Evolutionary conservation across 176 grass and related monocot genomes (phyloP).

Genomic region (Hyparrhenia diplandra): DNA sequence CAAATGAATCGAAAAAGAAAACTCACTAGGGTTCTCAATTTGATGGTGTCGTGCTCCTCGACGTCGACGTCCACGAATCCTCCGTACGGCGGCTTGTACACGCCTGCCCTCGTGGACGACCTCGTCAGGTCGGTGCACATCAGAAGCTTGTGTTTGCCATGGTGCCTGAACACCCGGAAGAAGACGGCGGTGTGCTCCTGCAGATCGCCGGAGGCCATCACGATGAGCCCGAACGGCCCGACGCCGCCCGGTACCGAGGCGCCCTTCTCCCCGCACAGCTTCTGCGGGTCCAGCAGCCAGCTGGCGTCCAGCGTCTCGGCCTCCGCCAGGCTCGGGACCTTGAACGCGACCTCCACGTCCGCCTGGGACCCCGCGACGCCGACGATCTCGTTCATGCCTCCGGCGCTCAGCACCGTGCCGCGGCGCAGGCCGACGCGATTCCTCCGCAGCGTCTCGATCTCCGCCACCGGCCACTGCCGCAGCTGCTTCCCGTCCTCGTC

Average conservation of each 20-base stretch:
- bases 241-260: slow-evolving; percentile 53
- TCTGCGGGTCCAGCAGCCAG: slow-evolving; percentile 51
- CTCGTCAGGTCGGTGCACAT: slow-evolving; percentile 64
- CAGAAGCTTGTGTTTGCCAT: slow-evolving; percentile 34
- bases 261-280: slow-evolving; percentile 45
- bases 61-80: slow-evolving; percentile 66
- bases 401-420: slow-evolving; percentile 27
- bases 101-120: slow-evolving; percentile 41
- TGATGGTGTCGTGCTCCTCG: slow-evolving; percentile 39
- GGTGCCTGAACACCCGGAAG: slow-evolving; percentile 62
- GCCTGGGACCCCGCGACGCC: slow-evolving; percentile 48
- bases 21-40: slow-evolving; percentile 73
- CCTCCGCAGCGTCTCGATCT: slow-evolving; percentile 63
- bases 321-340: slow-evolving; percentile 37
- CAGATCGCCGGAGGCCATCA: slow-evolving; percentile 53
- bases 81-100: slow-evolving; percentile 52
- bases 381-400: slow-evolving; percentile 48
- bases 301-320: slow-evolving; percentile 40
- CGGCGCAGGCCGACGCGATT: slow-evolving; percentile 31
- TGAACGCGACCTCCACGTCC: slow-evolving; percentile 60
- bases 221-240: slow-evolving; percentile 73
- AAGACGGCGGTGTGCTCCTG: slow-evolving; percentile 65
- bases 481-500: slow-evolving; percentile 61
- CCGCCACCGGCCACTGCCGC: slow-evolving; percentile 71
- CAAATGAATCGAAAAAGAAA: neutral